These are phyloP conservation scores for Radiomyces spectabilis DNA, from an alignment of 192 early-diverging fungal genomes.

Conservation along the genomic window DNA sequence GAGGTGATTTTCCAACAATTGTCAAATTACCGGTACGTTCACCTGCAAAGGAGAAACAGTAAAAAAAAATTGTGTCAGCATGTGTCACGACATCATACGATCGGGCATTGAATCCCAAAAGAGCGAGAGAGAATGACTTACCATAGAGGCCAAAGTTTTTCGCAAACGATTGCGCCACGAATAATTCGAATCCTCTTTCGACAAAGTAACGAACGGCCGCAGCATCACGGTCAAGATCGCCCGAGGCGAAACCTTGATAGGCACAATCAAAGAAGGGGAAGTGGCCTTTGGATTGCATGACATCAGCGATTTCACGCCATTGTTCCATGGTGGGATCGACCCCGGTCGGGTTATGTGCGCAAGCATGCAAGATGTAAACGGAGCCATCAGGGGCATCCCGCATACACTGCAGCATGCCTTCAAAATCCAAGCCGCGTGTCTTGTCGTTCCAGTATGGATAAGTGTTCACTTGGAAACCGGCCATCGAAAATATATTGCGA, in stretches of 20 bases:
- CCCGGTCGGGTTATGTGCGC: constrained; percentile 99
- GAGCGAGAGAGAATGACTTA: constrained; percentile 85
- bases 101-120: no score
- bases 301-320: constrained; percentile 82
- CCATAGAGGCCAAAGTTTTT: constrained; percentile 99
- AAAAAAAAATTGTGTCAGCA: constrained; percentile 68
- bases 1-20: constrained; percentile 48
- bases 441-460: constrained; percentile 95
- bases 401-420: constrained; percentile 87
- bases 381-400: constrained; percentile 80
- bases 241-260: constrained; percentile 99
- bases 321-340: constrained; percentile 92
- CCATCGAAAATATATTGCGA: constrained; percentile 83
- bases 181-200: constrained; percentile 62
- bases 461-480: constrained; percentile 76
- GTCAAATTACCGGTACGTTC: constrained; percentile 81
- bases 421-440: constrained; percentile 91
- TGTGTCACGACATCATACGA: no score
- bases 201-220: constrained; percentile 93
- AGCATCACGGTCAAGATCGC: constrained; percentile 81
- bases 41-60: constrained; percentile 24
- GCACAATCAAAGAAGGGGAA: constrained; percentile 99
- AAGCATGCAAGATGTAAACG: constrained; percentile 92
- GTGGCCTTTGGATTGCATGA: constrained; percentile 65
- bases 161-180: constrained; percentile 93